These are phyloP conservation scores for Mortierella sp. DNA, from an alignment of 371 early-diverging fungal genomes.

Conservation along the genomic window DNA sequence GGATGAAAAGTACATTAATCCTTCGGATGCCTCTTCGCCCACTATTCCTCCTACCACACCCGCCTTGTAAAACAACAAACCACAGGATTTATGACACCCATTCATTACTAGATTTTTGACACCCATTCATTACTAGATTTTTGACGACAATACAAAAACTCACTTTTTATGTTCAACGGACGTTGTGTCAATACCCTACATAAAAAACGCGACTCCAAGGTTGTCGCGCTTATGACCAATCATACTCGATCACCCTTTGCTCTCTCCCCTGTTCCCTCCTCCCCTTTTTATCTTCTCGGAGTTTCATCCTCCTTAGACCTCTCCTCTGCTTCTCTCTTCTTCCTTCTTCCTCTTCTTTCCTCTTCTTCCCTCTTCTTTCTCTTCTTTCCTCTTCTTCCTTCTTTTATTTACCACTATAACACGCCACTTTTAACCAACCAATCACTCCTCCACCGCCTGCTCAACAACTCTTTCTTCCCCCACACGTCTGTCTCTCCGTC, in stretches of 20 bases:
- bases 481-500: not conserved
- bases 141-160: not conserved
- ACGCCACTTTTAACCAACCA: not conserved
- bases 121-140: not conserved
- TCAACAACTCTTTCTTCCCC: not conserved
- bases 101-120: slow-evolving; percentile 2
- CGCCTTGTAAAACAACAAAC: slow-evolving; percentile 11
- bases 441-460: not conserved
- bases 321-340: not conserved
- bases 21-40: slow-evolving; percentile 1
- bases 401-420: not conserved
- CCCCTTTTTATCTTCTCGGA: too few relatives aligned
- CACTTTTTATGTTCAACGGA: not conserved
- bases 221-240: slow-evolving; percentile 1
- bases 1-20: slow-evolving; percentile 44
- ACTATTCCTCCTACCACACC: not conserved
- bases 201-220: not conserved
- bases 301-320: not conserved
- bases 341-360: not conserved
- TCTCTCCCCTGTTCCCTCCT: not conserved
- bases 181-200: not conserved
- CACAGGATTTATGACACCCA: not conserved
- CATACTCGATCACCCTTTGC: not conserved
- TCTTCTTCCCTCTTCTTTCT: too few relatives aligned
- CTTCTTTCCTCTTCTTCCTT: not conserved